These are phyloP conservation scores for Tetrapisispora namnaoensis DNA, from an alignment of 805 yeast genomes.

Conservation along the genomic window DNA sequence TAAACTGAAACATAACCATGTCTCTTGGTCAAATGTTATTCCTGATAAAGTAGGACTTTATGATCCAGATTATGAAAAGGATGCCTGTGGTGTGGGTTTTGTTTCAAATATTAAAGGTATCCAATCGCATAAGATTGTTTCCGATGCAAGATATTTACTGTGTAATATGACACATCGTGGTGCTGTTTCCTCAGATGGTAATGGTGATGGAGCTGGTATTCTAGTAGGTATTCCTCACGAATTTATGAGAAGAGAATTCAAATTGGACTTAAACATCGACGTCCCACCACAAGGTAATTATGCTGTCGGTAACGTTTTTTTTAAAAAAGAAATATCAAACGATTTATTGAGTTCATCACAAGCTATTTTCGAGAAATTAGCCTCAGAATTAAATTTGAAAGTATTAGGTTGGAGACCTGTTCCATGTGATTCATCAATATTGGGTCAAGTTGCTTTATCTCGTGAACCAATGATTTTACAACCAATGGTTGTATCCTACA, in stretches of 20 bases:
- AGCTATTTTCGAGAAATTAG: constrained; percentile 72
- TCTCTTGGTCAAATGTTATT: constrained; percentile 84
- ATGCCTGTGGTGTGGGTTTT: constrained; percentile 98
- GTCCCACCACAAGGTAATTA: constrained; percentile 79
- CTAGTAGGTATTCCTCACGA: constrained; percentile 86
- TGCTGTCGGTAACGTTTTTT: constrained; percentile 90
- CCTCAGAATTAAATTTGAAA: constrained; percentile 60
- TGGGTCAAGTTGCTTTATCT: constrained; percentile 90
- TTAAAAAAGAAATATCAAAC: constrained; percentile 62
- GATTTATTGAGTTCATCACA: constrained; percentile 60
- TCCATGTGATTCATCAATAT: constrained; percentile 86
- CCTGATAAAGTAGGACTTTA: constrained; percentile 85
- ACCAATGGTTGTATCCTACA: constrained; percentile 72
- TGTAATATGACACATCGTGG: constrained; percentile 99
- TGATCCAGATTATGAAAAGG: constrained; percentile 89
- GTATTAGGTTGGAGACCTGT: constrained; percentile 94
- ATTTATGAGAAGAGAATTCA: constrained; percentile 77
- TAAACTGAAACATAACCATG: constrained; percentile 33
- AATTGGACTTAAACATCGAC: constrained; percentile 51
- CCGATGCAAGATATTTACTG: constrained; percentile 77
- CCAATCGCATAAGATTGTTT: constrained; percentile 81
- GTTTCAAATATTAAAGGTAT: constrained; percentile 88
- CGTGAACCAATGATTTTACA: constrained; percentile 88
- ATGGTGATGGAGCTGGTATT: constrained; percentile 99
- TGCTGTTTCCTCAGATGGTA: constrained; percentile 93